Base-by-base conservation (phyloP, 2,329 filamentous ascomycete species). In the Xylaria sp. region DNA sequence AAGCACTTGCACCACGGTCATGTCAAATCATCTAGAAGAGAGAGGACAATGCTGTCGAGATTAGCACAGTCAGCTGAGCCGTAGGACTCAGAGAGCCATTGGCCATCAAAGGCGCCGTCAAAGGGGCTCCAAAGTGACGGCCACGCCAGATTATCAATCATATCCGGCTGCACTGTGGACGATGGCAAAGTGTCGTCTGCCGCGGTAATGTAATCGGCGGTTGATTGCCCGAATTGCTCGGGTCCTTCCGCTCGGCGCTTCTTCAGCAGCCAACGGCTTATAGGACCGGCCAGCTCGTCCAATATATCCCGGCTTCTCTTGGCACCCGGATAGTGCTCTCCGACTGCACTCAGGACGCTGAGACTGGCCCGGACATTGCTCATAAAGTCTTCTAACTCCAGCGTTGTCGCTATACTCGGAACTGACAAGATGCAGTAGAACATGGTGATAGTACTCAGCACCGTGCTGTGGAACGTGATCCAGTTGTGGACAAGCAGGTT, bases 261-360 rank as follows among this genome's bases (percentile, higher is more conserved):
- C 51, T 71, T 70, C 39, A 63, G 23, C 43, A 71, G 49, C 10
- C 69, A 71, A 12, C 69, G 59, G 4, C 66, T 66, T 25, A 69
- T 61, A 7, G 66, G 62, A 10, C 67, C 63, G 10, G 69, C 60
- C 49, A 84, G 69, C 2, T 82, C 81, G 43, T 85, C 81, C 0
- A 85, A 55, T 1, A 83, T 81, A n/a, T 84, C 81, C 3, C 83
- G 79, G 55, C 82, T 82, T 13, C 81, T 78, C 66, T 83, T 85
- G 0, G 84, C 85, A 4, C 85, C 85, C 0, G 80, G 78, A 85
- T 85, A 88, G 66, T 87, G 82, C 66, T 71, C 69, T 86, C 85
- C 0, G 83, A 85, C 2, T 82, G 85, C 85, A 46, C 85, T 85
- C 2, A 88, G 75, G 0, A 87, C 80, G 15, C 83, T 85, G 12